Percentiles rank a stretch among this genome's conserved stretches.
Evolutionary conservation across 2,329 filamentous ascomycete genomes (phyloP).

Genomic region (Ceratocystis albifundus): DNA sequence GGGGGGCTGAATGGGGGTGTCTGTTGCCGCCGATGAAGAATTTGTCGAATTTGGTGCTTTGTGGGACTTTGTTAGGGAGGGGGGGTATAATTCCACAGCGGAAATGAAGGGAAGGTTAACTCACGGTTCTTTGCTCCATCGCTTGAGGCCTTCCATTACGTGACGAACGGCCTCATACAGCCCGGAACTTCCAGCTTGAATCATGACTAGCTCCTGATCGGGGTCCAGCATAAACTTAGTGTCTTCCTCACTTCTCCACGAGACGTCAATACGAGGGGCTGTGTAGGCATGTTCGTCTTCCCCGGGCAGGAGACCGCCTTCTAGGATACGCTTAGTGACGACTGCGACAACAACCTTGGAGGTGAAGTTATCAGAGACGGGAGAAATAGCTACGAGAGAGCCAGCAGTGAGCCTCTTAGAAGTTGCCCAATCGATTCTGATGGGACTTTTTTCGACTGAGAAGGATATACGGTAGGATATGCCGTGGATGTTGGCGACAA

Average conservation of each 20-base stretch:
- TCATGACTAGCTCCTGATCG: constrained; percentile 59
- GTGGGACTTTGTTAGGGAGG: background rate
- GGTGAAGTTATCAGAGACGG: constrained; percentile 48
- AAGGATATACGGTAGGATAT: constrained; percentile 59
- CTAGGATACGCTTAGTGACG: constrained; percentile 57
- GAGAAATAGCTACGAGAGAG: constrained; percentile 42
- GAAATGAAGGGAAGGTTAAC: background rate
- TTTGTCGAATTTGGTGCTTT: constrained; percentile 48
- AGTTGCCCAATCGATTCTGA: constrained; percentile 53
- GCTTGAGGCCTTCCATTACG: constrained; percentile 18
- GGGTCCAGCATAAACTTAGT: constrained; percentile 50
- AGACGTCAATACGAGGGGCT: constrained; percentile 63
- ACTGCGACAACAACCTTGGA: constrained; percentile 56
- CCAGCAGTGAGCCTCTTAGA: constrained; percentile 43
- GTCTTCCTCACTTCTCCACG: constrained; percentile 51
- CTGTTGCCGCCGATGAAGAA: constrained; percentile 44
- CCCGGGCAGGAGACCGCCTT: constrained; percentile 47
- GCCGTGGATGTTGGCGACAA: constrained; percentile 52
- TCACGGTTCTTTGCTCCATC: constrained; percentile 17
- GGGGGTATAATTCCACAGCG: constrained; percentile 2
- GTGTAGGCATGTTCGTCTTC: constrained; percentile 23
- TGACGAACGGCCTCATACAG: constrained; percentile 71
- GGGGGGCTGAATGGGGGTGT: constrained; percentile 26
- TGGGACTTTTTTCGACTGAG: constrained; percentile 52
- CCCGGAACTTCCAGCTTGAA: constrained; percentile 54